phyloP scores from a whole-genome alignment of 2,329 filamentous ascomycete genomes.

The Geosmithia morbida region DNA sequence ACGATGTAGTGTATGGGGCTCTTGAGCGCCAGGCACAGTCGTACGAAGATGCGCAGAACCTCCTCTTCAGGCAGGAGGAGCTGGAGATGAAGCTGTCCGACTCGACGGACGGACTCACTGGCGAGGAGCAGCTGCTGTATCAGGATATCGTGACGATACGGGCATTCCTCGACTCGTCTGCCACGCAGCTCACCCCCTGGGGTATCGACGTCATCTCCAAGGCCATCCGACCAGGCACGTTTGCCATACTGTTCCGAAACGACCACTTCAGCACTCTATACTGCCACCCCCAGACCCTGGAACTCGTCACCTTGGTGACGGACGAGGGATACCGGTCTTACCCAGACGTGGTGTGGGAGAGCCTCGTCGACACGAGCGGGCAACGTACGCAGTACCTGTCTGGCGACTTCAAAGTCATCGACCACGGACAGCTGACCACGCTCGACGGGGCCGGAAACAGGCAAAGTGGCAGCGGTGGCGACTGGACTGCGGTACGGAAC shows the following conservation, averaged over 20 bases:
- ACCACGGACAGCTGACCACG: conserved; percentile 23
- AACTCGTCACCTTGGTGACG: conserved; percentile 75
- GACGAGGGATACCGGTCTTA: conserved; percentile 82
- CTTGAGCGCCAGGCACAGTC: conserved; percentile 64
- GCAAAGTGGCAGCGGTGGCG: conserved; percentile 11
- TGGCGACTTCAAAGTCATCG: conserved; percentile 80
- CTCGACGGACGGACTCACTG: conserved; percentile 35
- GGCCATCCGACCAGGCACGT: conserved; percentile 58
- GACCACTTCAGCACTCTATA: conserved; percentile 95
- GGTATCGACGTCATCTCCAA: conserved; percentile 63
- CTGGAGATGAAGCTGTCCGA: conserved; percentile 59
- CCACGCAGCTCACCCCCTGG: conserved; percentile 75
- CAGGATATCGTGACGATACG: conserved; percentile 79
- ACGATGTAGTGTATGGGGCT: conserved; percentile 52
- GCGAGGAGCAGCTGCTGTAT: conserved; percentile 64
- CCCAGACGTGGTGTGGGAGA: conserved; percentile 93
- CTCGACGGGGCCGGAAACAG: conserved; percentile 4
- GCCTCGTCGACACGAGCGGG: conserved; percentile 75
- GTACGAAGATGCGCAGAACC: conserved; percentile 83
- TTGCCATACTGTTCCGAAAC: conserved; percentile 90
- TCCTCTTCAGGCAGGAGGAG: conserved; percentile 81
- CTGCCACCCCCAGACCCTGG: conserved; percentile 64
- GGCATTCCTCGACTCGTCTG: conserved; percentile 61
- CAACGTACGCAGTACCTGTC: conserved; percentile 72
- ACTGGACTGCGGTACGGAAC: conserved; percentile 41